Conservation (phyloP, 345 rosid genomes). For the Corymbia maculata region DNA sequence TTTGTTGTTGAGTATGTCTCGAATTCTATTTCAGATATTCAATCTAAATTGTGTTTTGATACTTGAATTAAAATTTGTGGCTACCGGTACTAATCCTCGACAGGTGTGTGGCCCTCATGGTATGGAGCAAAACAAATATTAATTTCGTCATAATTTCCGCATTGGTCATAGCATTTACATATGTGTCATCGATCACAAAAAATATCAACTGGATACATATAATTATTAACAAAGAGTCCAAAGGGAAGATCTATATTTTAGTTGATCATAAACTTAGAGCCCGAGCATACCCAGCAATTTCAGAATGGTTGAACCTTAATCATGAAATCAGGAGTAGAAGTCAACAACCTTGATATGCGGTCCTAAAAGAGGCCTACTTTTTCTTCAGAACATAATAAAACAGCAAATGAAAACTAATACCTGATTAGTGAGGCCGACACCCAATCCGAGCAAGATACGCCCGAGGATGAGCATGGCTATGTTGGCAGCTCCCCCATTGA, state of each 20-base stretch:
- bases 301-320: not conserved
- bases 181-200: no score
- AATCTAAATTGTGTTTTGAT: not conserved
- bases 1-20: not conserved
- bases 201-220: no score
- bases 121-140: no score
- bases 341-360: not conserved
- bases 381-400: not conserved
- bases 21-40: not conserved
- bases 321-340: not conserved
- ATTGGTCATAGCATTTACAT: no score
- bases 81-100: no score
- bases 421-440: slow-evolving; percentile 81
- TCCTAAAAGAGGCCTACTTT: not conserved
- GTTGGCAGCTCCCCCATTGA: slow-evolving; percentile 49
- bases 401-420: slow-evolving; percentile 1
- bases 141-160: no score
- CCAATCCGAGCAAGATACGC: slow-evolving; percentile 64
- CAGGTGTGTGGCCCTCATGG: no score
- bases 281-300: not conserved
- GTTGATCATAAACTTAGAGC: not conserved
- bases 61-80: not conserved
- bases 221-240: no score
- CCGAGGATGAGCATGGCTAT: slow-evolving; percentile 67
- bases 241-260: no score